Base-by-base conservation (phyloP, 805 yeast genomes). In the Saccharomycopsis lassenensis region DNA sequence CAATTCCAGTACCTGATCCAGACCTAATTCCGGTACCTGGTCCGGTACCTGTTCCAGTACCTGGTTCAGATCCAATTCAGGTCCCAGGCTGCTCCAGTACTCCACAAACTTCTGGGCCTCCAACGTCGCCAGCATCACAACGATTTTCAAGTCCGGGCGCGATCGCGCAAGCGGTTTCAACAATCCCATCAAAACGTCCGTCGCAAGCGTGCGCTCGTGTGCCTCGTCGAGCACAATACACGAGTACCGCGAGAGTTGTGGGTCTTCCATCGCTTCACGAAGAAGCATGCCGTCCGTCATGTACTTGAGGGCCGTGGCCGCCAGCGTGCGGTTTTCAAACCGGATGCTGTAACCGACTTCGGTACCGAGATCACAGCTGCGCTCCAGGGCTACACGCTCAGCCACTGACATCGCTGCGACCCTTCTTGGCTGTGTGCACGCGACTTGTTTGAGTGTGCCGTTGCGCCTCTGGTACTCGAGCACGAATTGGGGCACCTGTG, bases 331-430 rank as follows among this genome's bases (percentile, higher is more conserved):
- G 52, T 86, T 83, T 48, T 87, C 85, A 54, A 89, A 91, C 53
- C 98, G 70, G 29, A 89, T 97, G 36, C 93, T 77, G 59, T 83
- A 89, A 45, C 98, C 98, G 22, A 89, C 94, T 35, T 71, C 77
- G 23, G 68, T 70, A 16, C 98, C 97, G 7, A 89, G 53, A 4
- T 53, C 54, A 40, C 84, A 71, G 1, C 94, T 95, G 47, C 67
- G 65, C 57, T 89, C 98, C 46, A 82, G 84, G 10, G 95, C 74
- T 4, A 89, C 98, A 61, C 98, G 77, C 19, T 80, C 70, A 0
- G 97, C 97, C 53, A 89, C 67, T 42, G 86, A 85, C 33, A 91
- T 84, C 2, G 98, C 98, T 3, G 98, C 97, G 24, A 89, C 98
- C 52, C 97, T 71, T 60, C 98, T 78, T 1, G 98, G 98, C 60